phyloP scores from a whole-genome alignment of 805 yeast species.

The Clavispora fructus region DNA sequence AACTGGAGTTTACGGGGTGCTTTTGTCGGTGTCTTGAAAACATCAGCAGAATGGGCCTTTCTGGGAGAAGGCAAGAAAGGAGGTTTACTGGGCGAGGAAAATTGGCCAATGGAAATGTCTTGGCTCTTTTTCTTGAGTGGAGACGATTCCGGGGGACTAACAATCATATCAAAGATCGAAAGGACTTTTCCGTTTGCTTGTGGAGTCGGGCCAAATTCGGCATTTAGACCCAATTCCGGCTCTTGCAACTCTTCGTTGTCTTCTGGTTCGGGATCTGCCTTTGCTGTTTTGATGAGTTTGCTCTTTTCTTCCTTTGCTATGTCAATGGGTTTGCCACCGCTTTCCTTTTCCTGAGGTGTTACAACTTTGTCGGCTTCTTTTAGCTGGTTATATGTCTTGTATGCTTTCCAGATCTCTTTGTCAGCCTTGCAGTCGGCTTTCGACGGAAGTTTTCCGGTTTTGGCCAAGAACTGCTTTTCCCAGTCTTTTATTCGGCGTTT shows the following conservation, averaged over 20 bases:
- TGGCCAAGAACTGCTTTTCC: slow-evolving; percentile 31
- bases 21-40: slow-evolving; percentile 35
- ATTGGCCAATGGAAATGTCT: background rate
- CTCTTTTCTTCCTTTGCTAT: slow-evolving; percentile 1
- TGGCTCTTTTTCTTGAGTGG: slow-evolving; percentile 22
- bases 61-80: background rate
- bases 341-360: background rate
- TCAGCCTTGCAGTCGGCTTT: slow-evolving; percentile 32
- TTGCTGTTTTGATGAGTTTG: background rate
- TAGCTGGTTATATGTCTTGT: slow-evolving; percentile 24
- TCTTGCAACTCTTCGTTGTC: slow-evolving; percentile 12
- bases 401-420: slow-evolving; percentile 23
- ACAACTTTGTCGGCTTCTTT: slow-evolving; percentile 2
- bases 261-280: background rate
- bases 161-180: slow-evolving; percentile 59
- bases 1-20: slow-evolving; percentile 11
- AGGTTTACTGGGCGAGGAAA: background rate
- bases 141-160: slow-evolving; percentile 41
- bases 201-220: slow-evolving; percentile 80
- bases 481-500: slow-evolving; percentile 29
- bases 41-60: background rate
- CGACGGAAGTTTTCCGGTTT: slow-evolving; percentile 25
- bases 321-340: background rate
- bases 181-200: slow-evolving; percentile 74
- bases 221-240: slow-evolving; percentile 5